Conservation (phyloP, 768 basidiomycete genomes). For the Brasilioporus rufonigricans region DNA sequence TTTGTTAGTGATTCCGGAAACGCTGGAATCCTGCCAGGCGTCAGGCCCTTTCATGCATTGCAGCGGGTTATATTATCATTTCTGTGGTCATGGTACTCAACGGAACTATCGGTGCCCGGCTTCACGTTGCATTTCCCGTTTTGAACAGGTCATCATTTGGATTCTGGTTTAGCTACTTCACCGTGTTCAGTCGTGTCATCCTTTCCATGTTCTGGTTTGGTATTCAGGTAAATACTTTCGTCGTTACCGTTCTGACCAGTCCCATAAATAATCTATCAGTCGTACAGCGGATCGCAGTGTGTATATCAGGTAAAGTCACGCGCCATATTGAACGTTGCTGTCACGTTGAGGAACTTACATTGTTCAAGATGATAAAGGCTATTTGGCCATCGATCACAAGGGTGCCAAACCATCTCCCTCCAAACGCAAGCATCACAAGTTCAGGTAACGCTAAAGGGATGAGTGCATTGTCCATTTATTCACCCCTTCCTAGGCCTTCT, state of each 20-base stretch:
- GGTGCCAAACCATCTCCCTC: conserved; percentile 63
- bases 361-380: conserved; percentile 64
- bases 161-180: conserved; percentile 88
- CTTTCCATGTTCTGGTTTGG: conserved; percentile 84
- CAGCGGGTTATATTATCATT: conserved; percentile 70
- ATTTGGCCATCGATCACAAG: conserved; percentile 74
- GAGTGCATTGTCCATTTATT: neutral
- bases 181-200: conserved; percentile 71
- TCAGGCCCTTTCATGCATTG: conserved; percentile 67
- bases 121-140: conserved; percentile 74
- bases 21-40: conserved; percentile 39
- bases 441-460: conserved; percentile 37
- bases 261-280: conserved; percentile 28
- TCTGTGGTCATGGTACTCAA: conserved; percentile 73
- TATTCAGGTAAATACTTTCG: conserved; percentile 49
- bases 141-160: conserved; percentile 86
- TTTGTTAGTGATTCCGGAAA: neutral
- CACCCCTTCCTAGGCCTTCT: conserved; percentile 48
- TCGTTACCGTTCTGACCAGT: neutral
- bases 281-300: conserved; percentile 65
- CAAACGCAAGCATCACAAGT: conserved; percentile 59
- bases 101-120: conserved; percentile 72
- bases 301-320: conserved; percentile 51
- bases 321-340: neutral
- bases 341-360: neutral